phyloP scores from a whole-genome alignment of 805 yeast species.

The Candida ipomoeae region DNA sequence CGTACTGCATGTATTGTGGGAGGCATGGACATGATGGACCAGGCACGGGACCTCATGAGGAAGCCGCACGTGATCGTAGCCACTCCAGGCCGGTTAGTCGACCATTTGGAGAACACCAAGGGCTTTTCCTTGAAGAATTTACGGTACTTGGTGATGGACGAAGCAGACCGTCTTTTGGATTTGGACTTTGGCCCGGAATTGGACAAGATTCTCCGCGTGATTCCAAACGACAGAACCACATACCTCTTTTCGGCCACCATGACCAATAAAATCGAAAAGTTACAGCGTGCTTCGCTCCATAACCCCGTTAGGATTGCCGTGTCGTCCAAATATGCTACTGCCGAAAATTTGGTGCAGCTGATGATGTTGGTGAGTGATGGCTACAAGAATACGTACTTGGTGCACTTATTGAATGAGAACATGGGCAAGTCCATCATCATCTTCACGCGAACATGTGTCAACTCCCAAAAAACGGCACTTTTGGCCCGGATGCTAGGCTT shows the following conservation, averaged over 20 bases:
- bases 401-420: conserved; percentile 77
- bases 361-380: conserved; percentile 91
- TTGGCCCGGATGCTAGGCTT: conserved; percentile 79
- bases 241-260: conserved; percentile 94
- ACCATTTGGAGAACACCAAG: conserved; percentile 87
- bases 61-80: conserved; percentile 95
- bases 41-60: conserved; percentile 87
- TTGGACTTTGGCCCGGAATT: conserved; percentile 95
- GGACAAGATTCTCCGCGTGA: conserved; percentile 76
- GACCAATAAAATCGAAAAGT: conserved; percentile 90
- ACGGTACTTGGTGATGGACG: conserved; percentile 88
- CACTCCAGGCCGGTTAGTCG: conserved; percentile 92
- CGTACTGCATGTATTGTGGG: conserved; percentile 88
- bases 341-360: conserved; percentile 85
- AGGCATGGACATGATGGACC: conserved; percentile 98
- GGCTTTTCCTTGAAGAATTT: conserved; percentile 79
- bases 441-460: conserved; percentile 92
- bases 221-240: conserved; percentile 81
- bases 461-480: conserved; percentile 85
- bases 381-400: conserved; percentile 80
- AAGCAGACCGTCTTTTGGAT: conserved; percentile 92
- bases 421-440: conserved; percentile 83
- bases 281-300: conserved; percentile 85
- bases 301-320: conserved; percentile 92
- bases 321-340: conserved; percentile 84